A percentile compares a stretch with the other conserved stretches of the same genome.
phyloP scores from a whole-genome alignment of 2,329 filamentous ascomycete genomes.

The Myriosclerotinia scirpicola region DNA sequence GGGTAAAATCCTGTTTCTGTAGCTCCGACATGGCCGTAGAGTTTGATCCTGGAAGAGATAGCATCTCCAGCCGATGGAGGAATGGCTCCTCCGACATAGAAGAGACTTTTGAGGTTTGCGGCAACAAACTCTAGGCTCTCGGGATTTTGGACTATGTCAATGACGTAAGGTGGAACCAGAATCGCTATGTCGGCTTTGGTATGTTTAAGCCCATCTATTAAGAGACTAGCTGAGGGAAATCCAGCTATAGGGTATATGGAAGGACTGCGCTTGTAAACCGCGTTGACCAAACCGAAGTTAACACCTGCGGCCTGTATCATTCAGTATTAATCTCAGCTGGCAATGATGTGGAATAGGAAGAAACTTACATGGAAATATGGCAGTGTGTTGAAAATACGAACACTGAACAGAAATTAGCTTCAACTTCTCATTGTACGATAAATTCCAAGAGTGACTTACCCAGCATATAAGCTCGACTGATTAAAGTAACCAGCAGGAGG shows the following conservation, averaged over 20 bases:
- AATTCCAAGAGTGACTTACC: not conserved
- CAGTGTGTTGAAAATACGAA: conserved; percentile 16
- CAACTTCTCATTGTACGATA: not conserved
- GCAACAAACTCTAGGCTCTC: conserved; percentile 14
- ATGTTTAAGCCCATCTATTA: conserved; percentile 17
- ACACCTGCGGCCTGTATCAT: not conserved
- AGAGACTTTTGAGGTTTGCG: not conserved
- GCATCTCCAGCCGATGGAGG: conserved; percentile 10
- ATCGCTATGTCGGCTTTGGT: conserved; percentile 18
- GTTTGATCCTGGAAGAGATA: conserved; percentile 17
- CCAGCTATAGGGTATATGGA: conserved; percentile 9
- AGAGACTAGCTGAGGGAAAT: conserved; percentile 8
- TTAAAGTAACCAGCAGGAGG: conserved; percentile 1
- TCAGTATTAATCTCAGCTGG: not conserved
- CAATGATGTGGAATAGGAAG: not conserved
- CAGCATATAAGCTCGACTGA: conserved; percentile 5
- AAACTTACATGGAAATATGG: conserved; percentile 18
- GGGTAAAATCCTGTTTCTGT: conserved; percentile 18
- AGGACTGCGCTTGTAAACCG: not conserved
- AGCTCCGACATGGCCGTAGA: not conserved
- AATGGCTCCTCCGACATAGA: conserved; percentile 18
- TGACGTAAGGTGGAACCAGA: conserved; percentile 14
- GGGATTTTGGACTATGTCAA: conserved; percentile 6
- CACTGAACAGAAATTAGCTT: conserved; percentile 8
- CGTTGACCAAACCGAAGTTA: conserved; percentile 8